Evolutionary conservation across 2,329 filamentous ascomycete species (phyloP).

Genomic region (Fusarium stilboides): DNA sequence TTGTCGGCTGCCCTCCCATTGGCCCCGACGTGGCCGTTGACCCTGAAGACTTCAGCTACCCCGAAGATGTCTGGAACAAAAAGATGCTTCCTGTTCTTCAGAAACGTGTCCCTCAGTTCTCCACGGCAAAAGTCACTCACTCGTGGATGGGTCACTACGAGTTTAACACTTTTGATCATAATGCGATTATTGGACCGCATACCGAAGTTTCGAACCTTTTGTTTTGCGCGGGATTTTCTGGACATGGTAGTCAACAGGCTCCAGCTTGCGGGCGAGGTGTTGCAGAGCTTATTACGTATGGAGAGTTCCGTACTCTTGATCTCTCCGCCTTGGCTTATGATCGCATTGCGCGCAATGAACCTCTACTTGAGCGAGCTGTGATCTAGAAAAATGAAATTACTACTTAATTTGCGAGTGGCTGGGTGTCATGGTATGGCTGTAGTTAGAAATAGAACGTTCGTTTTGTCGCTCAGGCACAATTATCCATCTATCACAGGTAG

Average conservation of each 20-base stretch:
- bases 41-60: slow-evolving; percentile 14
- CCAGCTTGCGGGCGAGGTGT: slow-evolving; percentile 23
- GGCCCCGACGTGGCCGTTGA: slow-evolving; percentile 15
- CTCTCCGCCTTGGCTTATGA: slow-evolving; percentile 15
- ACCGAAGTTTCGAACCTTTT: slow-evolving; percentile 3
- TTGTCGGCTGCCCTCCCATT: slow-evolving; percentile 23
- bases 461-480: no score
- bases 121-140: slow-evolving; percentile 13
- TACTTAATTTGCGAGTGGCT: neutral
- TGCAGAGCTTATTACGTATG: slow-evolving; percentile 26
- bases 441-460: no score
- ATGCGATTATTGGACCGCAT: slow-evolving; percentile 28
- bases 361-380: slow-evolving; percentile 25
- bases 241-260: slow-evolving; percentile 24
- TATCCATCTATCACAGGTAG: no score
- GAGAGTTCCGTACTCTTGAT: slow-evolving; percentile 20
- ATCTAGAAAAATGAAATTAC: neutral
- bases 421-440: no score
- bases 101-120: slow-evolving; percentile 28
- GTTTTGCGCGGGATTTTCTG: slow-evolving; percentile 25
- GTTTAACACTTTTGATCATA: slow-evolving; percentile 30
- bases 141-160: slow-evolving; percentile 34
- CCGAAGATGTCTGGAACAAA: slow-evolving; percentile 21
- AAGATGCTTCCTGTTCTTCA: slow-evolving; percentile 30
- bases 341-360: slow-evolving; percentile 14